Conservation (phyloP, 495 filamentous ascomycete genomes). For the Aspergillus diversus region DNA sequence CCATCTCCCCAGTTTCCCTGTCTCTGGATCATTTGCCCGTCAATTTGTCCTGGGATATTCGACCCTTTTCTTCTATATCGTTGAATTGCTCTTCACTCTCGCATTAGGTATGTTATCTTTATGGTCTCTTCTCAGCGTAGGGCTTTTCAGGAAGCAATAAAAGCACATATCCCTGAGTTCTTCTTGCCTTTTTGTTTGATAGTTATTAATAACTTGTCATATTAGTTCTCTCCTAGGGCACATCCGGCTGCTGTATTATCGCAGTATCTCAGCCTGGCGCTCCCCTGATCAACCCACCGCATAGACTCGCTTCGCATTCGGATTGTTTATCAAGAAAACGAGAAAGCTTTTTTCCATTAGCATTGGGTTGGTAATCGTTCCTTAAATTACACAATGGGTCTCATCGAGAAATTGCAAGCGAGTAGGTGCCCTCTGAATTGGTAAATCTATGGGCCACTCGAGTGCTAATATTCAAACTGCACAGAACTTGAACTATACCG, state of each 20-base stretch:
- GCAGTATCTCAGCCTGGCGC: background rate
- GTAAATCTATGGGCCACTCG: background rate
- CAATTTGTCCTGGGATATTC: background rate
- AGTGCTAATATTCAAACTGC: slow-evolving; percentile 29
- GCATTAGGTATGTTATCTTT: background rate
- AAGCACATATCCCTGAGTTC: background rate
- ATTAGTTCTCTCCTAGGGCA: background rate
- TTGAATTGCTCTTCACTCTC: background rate
- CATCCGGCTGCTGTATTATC: background rate
- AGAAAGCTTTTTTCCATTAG: background rate
- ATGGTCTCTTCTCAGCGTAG: background rate
- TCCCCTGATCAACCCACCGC: background rate
- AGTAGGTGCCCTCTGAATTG: slow-evolving; percentile 38
- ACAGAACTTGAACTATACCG: slow-evolving; percentile 83
- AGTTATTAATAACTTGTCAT: background rate
- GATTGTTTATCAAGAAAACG: background rate
- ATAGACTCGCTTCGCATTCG: background rate
- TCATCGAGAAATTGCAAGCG: slow-evolving; percentile 60
- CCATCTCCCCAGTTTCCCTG: background rate
- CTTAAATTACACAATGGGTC: slow-evolving; percentile 47
- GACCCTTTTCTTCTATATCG: background rate
- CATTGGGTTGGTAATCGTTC: background rate
- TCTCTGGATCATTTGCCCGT: background rate
- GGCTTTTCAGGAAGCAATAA: background rate
- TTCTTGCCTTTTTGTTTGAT: background rate